phyloP scores from a whole-genome alignment of 2,329 filamentous ascomycete species.

The Fusarium veterinarium region DNA sequence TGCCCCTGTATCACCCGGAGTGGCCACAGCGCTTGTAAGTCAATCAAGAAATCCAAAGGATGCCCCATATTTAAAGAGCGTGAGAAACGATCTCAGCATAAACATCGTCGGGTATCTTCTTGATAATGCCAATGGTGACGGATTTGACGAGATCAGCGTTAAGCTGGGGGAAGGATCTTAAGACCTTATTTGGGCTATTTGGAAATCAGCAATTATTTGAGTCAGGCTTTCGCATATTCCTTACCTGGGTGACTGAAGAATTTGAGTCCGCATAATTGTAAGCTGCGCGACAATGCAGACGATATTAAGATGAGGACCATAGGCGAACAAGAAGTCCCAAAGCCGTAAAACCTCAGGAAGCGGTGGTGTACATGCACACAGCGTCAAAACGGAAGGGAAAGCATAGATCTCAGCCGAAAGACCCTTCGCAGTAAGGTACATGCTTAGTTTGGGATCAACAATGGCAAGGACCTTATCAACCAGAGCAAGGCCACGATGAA shows the following conservation, averaged over 20 bases:
- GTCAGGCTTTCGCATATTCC: slow-evolving; percentile 1
- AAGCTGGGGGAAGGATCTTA: slow-evolving; percentile 87
- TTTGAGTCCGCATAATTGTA: slow-evolving; percentile 85
- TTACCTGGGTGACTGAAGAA: slow-evolving; percentile 86
- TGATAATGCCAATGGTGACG: slow-evolving; percentile 85
- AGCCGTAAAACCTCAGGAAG: slow-evolving; percentile 91
- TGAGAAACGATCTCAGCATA: slow-evolving; percentile 92
- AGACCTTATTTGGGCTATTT: slow-evolving; percentile 87
- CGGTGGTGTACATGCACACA: slow-evolving; percentile 95
- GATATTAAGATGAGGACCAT: slow-evolving; percentile 93
- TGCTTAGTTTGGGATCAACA: slow-evolving; percentile 87
- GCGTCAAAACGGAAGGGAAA: slow-evolving; percentile 92
- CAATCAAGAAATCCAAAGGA: background rate
- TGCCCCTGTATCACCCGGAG: slow-evolving; percentile 4
- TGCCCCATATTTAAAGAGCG: slow-evolving; percentile 68
- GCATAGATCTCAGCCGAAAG: slow-evolving; percentile 95
- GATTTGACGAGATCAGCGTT: slow-evolving; percentile 87
- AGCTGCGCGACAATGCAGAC: slow-evolving; percentile 96
- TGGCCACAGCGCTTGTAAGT: background rate
- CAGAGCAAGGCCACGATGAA: slow-evolving; percentile 89
- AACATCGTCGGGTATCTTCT: slow-evolving; percentile 89
- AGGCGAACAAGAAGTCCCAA: slow-evolving; percentile 98
- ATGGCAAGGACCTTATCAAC: slow-evolving; percentile 93
- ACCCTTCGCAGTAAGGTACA: slow-evolving; percentile 85
- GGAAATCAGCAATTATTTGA: slow-evolving; percentile 37